Evolutionary conservation across 2,329 filamentous ascomycete genomes (phyloP).

Genomic region (Talaromyces sp.): DNA sequence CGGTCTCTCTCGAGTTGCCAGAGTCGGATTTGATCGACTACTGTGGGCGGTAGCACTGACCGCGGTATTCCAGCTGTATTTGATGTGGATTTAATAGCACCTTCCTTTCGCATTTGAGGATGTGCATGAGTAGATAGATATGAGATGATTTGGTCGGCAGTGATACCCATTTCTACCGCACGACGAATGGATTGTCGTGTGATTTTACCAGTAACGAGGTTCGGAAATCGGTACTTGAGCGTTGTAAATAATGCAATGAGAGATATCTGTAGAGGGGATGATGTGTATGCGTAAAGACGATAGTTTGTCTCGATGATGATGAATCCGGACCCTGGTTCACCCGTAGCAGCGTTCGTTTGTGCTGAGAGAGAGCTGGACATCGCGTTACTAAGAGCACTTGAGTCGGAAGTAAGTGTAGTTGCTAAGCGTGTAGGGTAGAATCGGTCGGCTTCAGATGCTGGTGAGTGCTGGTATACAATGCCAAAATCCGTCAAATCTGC

Average conservation of each 20-base stretch:
- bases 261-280: conserved; percentile 88
- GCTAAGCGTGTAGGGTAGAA: conserved; percentile 92
- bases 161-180: conserved; percentile 88
- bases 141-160: conserved; percentile 87
- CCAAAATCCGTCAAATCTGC: conserved; percentile 87
- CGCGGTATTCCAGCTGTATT: conserved; percentile 39
- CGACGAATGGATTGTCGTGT: conserved; percentile 83
- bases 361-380: conserved; percentile 62
- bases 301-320: conserved; percentile 99
- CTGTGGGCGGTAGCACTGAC: conserved; percentile 85
- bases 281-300: conserved; percentile 93
- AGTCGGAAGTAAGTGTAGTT: conserved; percentile 82
- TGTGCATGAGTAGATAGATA: conserved; percentile 92
- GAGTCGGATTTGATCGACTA: conserved; percentile 93
- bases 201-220: conserved; percentile 88
- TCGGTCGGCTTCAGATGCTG: conserved; percentile 42
- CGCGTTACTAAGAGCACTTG: conserved; percentile 67
- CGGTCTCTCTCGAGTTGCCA: conserved; percentile 98
- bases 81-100: conserved; percentile 36
- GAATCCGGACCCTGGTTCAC: conserved; percentile 57
- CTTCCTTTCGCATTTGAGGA: conserved; percentile 78
- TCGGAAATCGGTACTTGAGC: conserved; percentile 85
- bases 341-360: conserved; percentile 30
- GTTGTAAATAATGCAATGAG: conserved; percentile 87
- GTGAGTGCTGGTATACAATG: conserved; percentile 67